Base-by-base conservation (phyloP, 768 basidiomycete species). In the Pulveroboletus sp. region DNA sequence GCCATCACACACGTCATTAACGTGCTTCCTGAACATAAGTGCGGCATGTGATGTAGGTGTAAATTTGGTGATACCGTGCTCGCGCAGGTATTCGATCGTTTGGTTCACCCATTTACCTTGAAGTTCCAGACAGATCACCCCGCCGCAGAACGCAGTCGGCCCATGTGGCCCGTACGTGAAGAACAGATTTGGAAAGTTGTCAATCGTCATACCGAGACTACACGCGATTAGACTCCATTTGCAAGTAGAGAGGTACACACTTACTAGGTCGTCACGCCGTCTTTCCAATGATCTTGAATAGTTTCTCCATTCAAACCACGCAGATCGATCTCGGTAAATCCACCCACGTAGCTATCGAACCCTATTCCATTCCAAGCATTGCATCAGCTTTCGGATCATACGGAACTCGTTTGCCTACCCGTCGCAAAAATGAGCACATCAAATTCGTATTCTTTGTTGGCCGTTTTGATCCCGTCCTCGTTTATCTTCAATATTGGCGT, bases 21-120 rank as follows among this genome's bases (percentile, higher is more conserved):
- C 1, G 23, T 39, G 55, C 20, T 57, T 42, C 42, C 53, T 57
- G 44, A 44, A 57, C 17, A 21, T 14, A 35, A 11, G 6, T 2
- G 52, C 44, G 29, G 52, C 56, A 1, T 47, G 23, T 58, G 35
- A 57, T 38, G 5, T n/a, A n/a, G n/a, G n/a, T n/a, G n/a, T n/a
- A n/a, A n/a, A n/a, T n/a, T n/a, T n/a, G n/a, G n/a, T n/a, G n/a
- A n/a, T n/a, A n/a, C 5, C 8, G 20, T 57, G 40, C 12, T 58
- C 31, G 24, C 42, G 39, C 9, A 58, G n/a, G 40, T 53, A 50
- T 3, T 6, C 16, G 5, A 58, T 50, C 35, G 56, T 58, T 24
- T 47, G 23, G n/a, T 23, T 35, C 31, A 58, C 27, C 57, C 51
- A 58, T 5, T 4, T 14, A 1, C 52, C 21, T 27, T 58, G 47